Conservation (phyloP, 805 yeast species). For the Wickerhamomyces queroliae region DNA sequence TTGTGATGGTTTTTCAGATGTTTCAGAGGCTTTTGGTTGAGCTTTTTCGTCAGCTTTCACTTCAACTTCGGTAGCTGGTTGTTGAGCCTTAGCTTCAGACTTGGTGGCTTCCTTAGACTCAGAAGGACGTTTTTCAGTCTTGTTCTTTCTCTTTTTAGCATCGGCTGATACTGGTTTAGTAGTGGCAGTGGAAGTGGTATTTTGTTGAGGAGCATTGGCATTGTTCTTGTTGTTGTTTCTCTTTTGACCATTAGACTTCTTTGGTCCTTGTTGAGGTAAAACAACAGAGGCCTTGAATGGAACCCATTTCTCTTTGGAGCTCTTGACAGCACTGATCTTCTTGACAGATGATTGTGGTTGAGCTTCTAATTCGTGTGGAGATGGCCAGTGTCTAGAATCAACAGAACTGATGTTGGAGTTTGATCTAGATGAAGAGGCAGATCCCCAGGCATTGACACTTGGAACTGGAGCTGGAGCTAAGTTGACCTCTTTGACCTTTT, state of each 20-base stretch:
- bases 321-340: conserved; percentile 15
- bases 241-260: conserved; percentile 17
- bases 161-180: conserved; percentile 11
- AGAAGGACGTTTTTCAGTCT: conserved; percentile 10
- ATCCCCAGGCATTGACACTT: conserved; percentile 56
- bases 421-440: conserved; percentile 22
- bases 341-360: conserved; percentile 8
- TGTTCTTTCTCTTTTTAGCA: conserved; percentile 21
- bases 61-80: conserved; percentile 1
- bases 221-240: conserved; percentile 13
- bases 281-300: conserved; percentile 59
- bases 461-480: conserved; percentile 67
- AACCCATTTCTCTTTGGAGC: conserved; percentile 58
- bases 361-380: conserved; percentile 27
- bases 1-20: conserved; percentile 1
- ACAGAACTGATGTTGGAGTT: conserved; percentile 18
- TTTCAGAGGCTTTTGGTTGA: conserved; percentile 2
- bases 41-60: conserved; percentile 5
- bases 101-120: neutral
- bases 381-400: conserved; percentile 28
- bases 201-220: conserved; percentile 2
- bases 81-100: neutral
- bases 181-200: conserved; percentile 1
- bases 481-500: conserved; percentile 21
- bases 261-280: conserved; percentile 28